Conservation (phyloP, 2,329 filamentous ascomycete genomes). For the Onygenales sp. region DNA sequence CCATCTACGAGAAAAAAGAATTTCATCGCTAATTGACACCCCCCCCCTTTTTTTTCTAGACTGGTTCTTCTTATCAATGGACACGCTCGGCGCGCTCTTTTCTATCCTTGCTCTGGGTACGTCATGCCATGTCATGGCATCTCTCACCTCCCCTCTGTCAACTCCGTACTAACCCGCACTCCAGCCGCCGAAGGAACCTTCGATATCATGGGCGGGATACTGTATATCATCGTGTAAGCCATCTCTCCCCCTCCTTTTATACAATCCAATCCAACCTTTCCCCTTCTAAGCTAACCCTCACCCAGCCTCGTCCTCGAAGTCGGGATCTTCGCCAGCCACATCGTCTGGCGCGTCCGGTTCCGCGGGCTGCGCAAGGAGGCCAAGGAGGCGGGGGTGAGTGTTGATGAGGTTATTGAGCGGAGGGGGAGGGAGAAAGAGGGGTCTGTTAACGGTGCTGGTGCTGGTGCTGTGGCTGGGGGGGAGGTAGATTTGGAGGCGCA, state of each 20-base stretch:
- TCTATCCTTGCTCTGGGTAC: constrained; percentile 52
- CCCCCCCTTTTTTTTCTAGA: constrained; percentile 20
- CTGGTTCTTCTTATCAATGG: constrained; percentile 50
- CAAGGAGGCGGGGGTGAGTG: constrained; percentile 41
- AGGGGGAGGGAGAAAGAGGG: background rate
- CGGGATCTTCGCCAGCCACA: constrained; percentile 51
- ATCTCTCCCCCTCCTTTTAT: background rate
- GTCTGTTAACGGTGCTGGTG: background rate
- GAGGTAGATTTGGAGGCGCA: background rate
- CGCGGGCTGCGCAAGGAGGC: constrained; percentile 44
- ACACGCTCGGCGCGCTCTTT: constrained; percentile 53
- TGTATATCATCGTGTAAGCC: constrained; percentile 52
- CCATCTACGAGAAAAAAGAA: background rate
- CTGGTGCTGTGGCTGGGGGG: background rate
- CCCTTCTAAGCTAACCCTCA: too few species aligned
- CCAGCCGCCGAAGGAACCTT: constrained; percentile 51
- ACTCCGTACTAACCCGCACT: background rate
- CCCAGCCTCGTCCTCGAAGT: constrained; percentile 47
- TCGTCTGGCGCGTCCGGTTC: constrained; percentile 50
- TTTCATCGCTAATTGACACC: constrained; percentile 7
- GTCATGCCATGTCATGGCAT: constrained; percentile 7
- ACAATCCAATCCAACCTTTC: too few species aligned
- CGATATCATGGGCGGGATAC: constrained; percentile 50
- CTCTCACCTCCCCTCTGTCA: background rate
- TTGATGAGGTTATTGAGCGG: constrained; percentile 43